These are phyloP conservation scores for Phoenix dactylifera DNA, from an alignment of 176 grass and related monocot genomes.

Conservation along the genomic window DNA sequence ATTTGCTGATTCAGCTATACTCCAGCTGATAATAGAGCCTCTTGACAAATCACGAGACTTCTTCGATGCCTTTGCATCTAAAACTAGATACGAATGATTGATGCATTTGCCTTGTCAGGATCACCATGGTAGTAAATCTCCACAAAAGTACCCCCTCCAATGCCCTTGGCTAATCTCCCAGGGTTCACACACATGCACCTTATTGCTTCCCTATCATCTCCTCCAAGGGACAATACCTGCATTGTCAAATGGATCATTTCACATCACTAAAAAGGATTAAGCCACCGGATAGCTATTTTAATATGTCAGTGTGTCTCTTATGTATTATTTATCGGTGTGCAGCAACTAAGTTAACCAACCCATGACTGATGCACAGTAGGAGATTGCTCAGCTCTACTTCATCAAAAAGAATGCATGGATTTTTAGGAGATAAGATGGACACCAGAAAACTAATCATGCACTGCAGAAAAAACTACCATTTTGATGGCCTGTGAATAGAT, in stretches of 20 bases:
- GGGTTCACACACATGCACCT: slow-evolving; percentile 70
- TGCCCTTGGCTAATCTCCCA: slow-evolving; percentile 83
- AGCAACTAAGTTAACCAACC: no score
- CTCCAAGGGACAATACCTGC: slow-evolving; percentile 50
- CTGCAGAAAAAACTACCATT: no score
- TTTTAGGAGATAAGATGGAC: no score
- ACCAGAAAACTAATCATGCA: no score
- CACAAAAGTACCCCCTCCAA: slow-evolving; percentile 82
- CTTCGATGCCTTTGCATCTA: neutral
- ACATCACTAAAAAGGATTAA: neutral
- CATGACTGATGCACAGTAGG: no score
- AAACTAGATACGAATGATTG: slow-evolving; percentile 72
- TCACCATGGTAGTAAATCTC: slow-evolving; percentile 62
- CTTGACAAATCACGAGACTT: neutral
- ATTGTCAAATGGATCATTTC: neutral
- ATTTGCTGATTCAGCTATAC: no score
- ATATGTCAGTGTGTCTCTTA: neutral
- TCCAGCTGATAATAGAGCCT: no score
- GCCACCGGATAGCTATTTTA: neutral
- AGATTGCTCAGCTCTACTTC: no score
- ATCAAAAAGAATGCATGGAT: no score
- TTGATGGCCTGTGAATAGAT: neutral
- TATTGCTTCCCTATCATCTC: slow-evolving; percentile 23
- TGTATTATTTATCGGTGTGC: neutral
- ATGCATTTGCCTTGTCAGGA: slow-evolving; percentile 35